Evolutionary conservation across 1,139 yeast genomes (phyloP).

Genomic region (Hanseniaspora gamundiae): DNA sequence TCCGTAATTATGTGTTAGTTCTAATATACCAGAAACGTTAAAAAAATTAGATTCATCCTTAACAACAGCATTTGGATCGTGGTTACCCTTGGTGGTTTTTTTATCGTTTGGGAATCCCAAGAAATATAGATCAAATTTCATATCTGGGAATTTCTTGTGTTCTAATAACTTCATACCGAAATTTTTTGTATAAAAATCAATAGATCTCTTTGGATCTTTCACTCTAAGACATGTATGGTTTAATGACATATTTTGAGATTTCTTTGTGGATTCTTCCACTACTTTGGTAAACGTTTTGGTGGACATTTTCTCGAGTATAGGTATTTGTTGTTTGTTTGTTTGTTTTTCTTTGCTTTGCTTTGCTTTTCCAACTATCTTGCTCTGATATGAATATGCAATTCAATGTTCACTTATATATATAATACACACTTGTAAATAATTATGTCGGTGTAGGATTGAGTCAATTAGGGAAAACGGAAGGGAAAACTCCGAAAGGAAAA

Average conservation of each 20-base stretch:
- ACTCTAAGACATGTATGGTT: slow-evolving; percentile 73
- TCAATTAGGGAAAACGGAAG: no score
- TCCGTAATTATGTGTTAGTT: slow-evolving; percentile 74
- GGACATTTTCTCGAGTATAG: no score
- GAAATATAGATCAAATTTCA: slow-evolving; percentile 55
- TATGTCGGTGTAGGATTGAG: no score
- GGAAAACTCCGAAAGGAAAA: no score
- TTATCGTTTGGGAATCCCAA: slow-evolving; percentile 44
- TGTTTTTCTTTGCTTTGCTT: no score
- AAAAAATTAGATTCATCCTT: slow-evolving; percentile 25
- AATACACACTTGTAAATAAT: no score
- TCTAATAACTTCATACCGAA: slow-evolving; percentile 62
- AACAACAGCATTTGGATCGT: slow-evolving; percentile 37
- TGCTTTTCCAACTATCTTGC: no score
- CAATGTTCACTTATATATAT: no score
- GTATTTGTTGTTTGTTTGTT: no score
- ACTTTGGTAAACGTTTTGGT: no score
- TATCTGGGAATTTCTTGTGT: slow-evolving; percentile 40
- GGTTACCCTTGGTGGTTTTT: no score
- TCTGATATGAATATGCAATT: no score
- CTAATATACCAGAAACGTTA: slow-evolving; percentile 67
- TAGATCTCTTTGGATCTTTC: slow-evolving; percentile 64
- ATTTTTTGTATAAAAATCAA: slow-evolving; percentile 59
- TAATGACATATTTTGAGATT: background rate
- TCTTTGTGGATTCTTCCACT: slow-evolving; percentile 1